Base-by-base conservation (phyloP, 2,329 filamentous ascomycete genomes). In the Pseudocercospora fuligena region DNA sequence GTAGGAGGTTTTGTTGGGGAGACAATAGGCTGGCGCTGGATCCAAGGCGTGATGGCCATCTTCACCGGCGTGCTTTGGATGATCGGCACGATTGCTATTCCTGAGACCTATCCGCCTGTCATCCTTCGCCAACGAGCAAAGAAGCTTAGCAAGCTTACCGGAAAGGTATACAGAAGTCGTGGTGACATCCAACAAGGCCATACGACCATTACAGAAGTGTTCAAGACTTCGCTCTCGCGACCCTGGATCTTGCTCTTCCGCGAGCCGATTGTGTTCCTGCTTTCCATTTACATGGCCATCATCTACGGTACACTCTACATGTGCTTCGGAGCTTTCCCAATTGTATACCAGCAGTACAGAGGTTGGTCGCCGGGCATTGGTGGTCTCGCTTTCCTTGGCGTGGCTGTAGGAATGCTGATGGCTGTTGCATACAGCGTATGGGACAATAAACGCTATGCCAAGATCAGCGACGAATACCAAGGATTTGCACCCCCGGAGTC, bases 1-100 rank as follows among this genome's bases (percentile, higher is more conserved):
- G 84, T 85, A 1, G 88, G 88, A 67, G 89, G 89, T 5, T 92
- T 91, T 75, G 81, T 91, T 0, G 86, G 87, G 21, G 81, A 88
- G 73, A 82, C 83, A 1, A 82, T 83, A 3, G 89, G 89, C 51
- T 92, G 89, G 90, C 83, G 87, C 69, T 92, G 90, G 90, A 85
- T 91, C 29, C 82, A 87, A 78, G 88, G 87, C 2, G 77, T 90
- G 64, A 83, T 88, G 78, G 82, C 86, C 60, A 87, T 88, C 66
- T 89, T 91, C 75, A 88, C 87, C 2, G 88, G 87, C 9, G 78
- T 83, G 11, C 82, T 90, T 59, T 89, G 87, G 84, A 82, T 89
- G 54, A 57, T 83, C 53, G 84, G 83, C 62, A 74, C 81, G 0
- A 66, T 88, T 31, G 69, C 83, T 40, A 82, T 89, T 3, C 87